Evolutionary conservation across 345 rosid genomes (phyloP).

Genomic region (Brassica carinata): DNA sequence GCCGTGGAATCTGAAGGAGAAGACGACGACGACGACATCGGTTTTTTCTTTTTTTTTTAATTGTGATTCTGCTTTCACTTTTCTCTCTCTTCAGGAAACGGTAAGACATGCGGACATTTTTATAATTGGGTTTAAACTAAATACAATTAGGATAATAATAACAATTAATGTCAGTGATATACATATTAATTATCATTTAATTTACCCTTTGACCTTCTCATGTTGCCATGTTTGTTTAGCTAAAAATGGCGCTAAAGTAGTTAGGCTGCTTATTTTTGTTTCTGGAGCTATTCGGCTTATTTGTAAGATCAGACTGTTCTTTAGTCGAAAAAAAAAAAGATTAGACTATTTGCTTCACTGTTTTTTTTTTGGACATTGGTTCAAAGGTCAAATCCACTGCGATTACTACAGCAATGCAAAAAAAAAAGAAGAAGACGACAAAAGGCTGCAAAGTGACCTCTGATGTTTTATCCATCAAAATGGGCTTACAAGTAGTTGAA

Average conservation of each 20-base stretch:
- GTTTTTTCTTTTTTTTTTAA: neutral
- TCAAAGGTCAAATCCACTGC: neutral
- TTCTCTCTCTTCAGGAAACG: slow-evolving; percentile 14
- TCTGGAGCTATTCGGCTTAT: neutral
- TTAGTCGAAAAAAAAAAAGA: too few relatives aligned
- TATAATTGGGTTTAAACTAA: neutral
- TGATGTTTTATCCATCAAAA: neutral
- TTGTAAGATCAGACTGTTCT: too few relatives aligned
- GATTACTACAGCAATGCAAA: neutral
- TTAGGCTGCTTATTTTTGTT: neutral
- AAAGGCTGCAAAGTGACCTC: slow-evolving; percentile 13
- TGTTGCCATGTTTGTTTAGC: neutral
- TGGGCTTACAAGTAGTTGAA: neutral
- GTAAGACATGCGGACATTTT: slow-evolving; percentile 32
- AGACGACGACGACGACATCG: slow-evolving; percentile 40
- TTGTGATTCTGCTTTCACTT: neutral
- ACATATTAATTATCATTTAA: neutral
- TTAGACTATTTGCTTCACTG: too few relatives aligned
- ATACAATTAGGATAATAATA: neutral
- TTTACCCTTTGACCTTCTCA: neutral
- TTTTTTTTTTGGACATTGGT: too few relatives aligned
- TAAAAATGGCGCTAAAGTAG: neutral
- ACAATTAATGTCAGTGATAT: too few relatives aligned
- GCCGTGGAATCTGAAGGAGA: slow-evolving; percentile 36
- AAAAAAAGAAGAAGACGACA: neutral